Evolutionary conservation across 108 stramenopile genomes (phyloP).

Genomic region (Schizochytrium sp.): DNA sequence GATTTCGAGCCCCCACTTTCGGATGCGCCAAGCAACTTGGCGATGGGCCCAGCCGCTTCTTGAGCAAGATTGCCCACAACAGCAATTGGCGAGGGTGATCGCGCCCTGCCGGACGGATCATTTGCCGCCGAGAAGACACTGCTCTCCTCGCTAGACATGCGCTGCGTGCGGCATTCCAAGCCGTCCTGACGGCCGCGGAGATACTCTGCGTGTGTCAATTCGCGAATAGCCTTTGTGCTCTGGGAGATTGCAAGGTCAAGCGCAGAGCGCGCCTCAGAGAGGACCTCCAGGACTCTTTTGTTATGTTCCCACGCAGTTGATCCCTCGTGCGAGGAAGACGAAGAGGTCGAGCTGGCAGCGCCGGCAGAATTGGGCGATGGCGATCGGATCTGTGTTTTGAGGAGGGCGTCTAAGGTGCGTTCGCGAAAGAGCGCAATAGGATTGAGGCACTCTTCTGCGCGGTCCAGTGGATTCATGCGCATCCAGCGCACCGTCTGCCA

Average conservation of each 20-base stretch:
- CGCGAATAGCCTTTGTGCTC: neutral
- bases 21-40: neutral
- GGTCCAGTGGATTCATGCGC: neutral
- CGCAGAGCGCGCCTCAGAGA: neutral
- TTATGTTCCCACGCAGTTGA: neutral
- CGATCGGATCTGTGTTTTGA: neutral
- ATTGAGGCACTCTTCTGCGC: constrained; percentile 8
- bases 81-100: neutral
- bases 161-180: neutral
- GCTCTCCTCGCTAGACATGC: neutral
- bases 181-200: neutral
- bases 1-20: no score
- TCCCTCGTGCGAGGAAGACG: neutral
- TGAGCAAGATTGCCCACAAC: neutral
- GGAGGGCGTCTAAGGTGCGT: neutral
- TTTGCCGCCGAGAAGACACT: neutral
- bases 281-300: neutral
- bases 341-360: neutral
- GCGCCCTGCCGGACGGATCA: neutral
- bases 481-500: constrained; percentile 1
- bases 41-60: neutral
- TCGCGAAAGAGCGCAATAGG: neutral
- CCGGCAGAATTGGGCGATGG: no score
- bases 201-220: neutral
- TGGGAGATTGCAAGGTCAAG: neutral